These are phyloP conservation scores for Pavlovales sp. DNA, from an alignment of 208 protist genomes.

Conservation along the genomic window DNA sequence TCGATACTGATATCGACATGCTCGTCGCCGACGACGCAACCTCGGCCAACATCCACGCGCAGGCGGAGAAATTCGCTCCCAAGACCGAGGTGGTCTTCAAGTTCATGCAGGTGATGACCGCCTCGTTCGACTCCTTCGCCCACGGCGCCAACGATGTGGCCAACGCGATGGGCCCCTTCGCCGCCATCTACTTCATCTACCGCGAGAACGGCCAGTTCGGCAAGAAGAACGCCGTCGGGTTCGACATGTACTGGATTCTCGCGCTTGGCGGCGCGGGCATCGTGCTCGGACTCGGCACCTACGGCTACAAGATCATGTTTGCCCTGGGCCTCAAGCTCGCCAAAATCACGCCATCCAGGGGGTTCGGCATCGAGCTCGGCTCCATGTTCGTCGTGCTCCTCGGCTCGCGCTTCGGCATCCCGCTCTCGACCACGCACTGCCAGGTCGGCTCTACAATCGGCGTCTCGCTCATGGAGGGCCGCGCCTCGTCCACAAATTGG, in stretches of 20 bases:
- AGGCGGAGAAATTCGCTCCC: constrained; percentile 4
- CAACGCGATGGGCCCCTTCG: constrained; percentile 52
- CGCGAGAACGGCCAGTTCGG: background rate
- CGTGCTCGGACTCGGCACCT: background rate
- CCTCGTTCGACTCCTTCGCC: constrained; percentile 47
- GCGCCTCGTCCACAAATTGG: background rate
- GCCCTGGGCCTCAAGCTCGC: constrained; percentile 6
- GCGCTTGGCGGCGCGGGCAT: constrained; percentile 1
- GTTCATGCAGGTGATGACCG: constrained; percentile 48
- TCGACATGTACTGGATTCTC: constrained; percentile 4
- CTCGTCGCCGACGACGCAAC: background rate
- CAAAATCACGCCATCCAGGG: background rate
- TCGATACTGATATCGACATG: background rate
- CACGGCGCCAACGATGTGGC: constrained; percentile 62
- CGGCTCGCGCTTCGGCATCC: constrained; percentile 24
- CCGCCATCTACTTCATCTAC: constrained; percentile 23
- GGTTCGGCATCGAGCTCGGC: constrained; percentile 4
- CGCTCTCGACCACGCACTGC: constrained; percentile 36
- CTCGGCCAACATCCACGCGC: background rate
- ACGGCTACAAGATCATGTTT: constrained; percentile 17
- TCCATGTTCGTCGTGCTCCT: background rate
- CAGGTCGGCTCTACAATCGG: constrained; percentile 25
- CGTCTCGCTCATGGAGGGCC: background rate
- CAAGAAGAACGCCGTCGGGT: background rate
- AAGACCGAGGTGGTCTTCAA: constrained; percentile 40